Conservation (phyloP, 257 asterid species). For the Paraleonurus japonicus region DNA sequence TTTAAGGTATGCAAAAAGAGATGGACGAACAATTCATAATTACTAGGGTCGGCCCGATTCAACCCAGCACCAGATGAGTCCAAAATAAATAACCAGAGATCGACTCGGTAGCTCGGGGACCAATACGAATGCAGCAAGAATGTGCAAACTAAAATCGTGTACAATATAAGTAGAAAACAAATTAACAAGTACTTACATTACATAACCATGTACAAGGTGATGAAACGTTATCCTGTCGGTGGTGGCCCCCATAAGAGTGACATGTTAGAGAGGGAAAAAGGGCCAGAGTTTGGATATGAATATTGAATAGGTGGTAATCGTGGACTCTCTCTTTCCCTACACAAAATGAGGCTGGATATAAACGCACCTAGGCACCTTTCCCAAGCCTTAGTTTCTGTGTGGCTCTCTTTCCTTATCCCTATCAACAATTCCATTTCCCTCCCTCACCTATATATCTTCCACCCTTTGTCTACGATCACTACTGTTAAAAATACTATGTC, state of each 20-base stretch:
- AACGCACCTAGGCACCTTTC: conserved; percentile 38
- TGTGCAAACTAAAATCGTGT: neutral
- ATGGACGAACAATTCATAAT: no score
- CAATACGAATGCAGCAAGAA: neutral
- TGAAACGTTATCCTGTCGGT: neutral
- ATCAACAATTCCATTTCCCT: conserved; percentile 28
- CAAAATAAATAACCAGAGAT: neutral
- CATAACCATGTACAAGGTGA: neutral
- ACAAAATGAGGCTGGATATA: conserved; percentile 44
- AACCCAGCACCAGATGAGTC: neutral
- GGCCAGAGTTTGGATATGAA: conserved; percentile 25
- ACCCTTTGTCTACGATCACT: conserved; percentile 31
- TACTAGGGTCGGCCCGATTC: no score
- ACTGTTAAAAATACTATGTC: no score
- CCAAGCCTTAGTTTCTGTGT: conserved; percentile 44
- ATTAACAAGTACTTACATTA: neutral
- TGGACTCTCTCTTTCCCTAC: conserved; percentile 64
- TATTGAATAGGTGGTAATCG: conserved; percentile 55
- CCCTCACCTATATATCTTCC: conserved; percentile 28
- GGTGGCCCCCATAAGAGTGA: conserved; percentile 31
- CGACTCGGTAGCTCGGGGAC: neutral
- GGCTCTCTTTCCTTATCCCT: conserved; percentile 94
- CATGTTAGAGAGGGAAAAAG: conserved; percentile 26
- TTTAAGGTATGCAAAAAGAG: no score
- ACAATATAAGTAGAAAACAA: neutral